Percentiles rank a stretch among this genome's conserved stretches.
These are phyloP conservation scores for Thraustochytrium striatum DNA, from an alignment of 352 stramenopile species.

Conservation along the genomic window DNA sequence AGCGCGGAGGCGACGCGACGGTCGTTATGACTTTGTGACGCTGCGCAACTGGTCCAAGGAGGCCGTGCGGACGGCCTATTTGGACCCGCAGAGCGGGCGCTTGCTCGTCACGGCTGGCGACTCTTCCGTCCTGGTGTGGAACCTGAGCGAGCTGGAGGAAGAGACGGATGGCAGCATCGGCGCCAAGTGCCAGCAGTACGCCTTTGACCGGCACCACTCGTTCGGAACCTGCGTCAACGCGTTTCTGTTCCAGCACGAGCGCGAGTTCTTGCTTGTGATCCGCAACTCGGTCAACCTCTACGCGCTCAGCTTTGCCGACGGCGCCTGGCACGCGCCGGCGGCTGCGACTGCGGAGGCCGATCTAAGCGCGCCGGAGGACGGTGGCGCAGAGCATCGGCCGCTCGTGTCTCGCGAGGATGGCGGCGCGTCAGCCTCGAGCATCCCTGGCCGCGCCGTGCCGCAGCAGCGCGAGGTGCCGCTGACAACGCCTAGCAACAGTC, in stretches of 20 bases:
- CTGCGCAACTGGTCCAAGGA: conserved; percentile 12
- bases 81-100: neutral
- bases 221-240: conserved; percentile 42
- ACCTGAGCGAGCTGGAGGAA: neutral
- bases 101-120: conserved; percentile 5
- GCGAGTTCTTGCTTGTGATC: conserved; percentile 10
- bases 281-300: conserved; percentile 17
- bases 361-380: too few relatives aligned
- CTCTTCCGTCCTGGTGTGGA: conserved; percentile 15
- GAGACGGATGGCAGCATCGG: neutral
- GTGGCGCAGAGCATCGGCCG: neutral
- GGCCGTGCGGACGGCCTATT: conserved; percentile 10
- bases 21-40: neutral
- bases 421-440: neutral
- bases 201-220: conserved; percentile 14
- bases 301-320: conserved; percentile 1
- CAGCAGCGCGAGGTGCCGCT: neutral
- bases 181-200: conserved; percentile 13
- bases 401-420: neutral
- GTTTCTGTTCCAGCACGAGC: conserved; percentile 9
- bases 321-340: too few relatives aligned
- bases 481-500: neutral
- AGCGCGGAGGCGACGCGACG: neutral
- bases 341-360: too few relatives aligned
- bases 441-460: too few relatives aligned